These are phyloP conservation scores for Mortierella alpina DNA, from an alignment of 192 early-diverging fungal genomes.

Conservation along the genomic window DNA sequence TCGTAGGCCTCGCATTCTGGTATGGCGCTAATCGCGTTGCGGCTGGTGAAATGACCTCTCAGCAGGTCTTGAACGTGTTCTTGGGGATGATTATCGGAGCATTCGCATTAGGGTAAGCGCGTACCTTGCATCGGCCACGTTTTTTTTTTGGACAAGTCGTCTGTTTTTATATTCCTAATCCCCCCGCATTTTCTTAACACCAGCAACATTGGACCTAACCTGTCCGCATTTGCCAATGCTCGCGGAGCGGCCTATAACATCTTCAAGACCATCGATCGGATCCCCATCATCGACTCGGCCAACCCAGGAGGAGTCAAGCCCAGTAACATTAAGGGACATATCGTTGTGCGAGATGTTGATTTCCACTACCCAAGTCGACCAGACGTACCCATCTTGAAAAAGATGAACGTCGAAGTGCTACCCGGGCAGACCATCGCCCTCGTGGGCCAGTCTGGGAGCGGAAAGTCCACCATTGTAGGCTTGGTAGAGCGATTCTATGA, in stretches of 20 bases:
- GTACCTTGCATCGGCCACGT: not conserved
- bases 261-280: conserved; percentile 84
- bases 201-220: conserved; percentile 68
- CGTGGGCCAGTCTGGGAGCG: conserved; percentile 74
- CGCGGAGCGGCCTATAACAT: conserved; percentile 88
- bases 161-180: not conserved
- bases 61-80: conserved; percentile 83
- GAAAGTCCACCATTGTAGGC: conserved; percentile 88
- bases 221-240: conserved; percentile 79
- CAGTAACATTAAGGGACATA: conserved; percentile 66
- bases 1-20: conserved; percentile 77
- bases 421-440: conserved; percentile 79
- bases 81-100: conserved; percentile 89
- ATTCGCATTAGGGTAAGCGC: conserved; percentile 29
- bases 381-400: conserved; percentile 82
- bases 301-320: conserved; percentile 57
- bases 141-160: not conserved
- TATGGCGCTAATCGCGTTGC: conserved; percentile 79
- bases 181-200: not conserved
- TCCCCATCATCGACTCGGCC: conserved; percentile 79
- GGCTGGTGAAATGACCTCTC: conserved; percentile 57
- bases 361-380: conserved; percentile 90
- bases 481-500: conserved; percentile 92
- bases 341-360: conserved; percentile 79
- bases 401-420: conserved; percentile 73